Base-by-base conservation (phyloP, 495 filamentous ascomycete species). In the Penicillium nucicola region DNA sequence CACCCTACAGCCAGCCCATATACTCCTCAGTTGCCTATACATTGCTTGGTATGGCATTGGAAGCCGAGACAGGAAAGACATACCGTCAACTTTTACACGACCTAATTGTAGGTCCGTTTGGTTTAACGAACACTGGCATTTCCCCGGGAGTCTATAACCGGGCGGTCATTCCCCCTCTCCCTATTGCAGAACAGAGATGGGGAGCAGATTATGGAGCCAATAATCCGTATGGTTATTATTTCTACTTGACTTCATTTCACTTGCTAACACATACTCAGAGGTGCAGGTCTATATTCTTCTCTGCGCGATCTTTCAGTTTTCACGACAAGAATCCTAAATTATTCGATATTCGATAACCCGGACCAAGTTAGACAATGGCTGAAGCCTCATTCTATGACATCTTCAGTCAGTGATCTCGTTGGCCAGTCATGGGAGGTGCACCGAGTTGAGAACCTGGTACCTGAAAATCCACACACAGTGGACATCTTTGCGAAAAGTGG, bases 401-500 rank as follows among this genome's bases (percentile, higher is more conserved):
- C 46, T 40, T 50, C 48, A 37, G 31, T 39, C 5, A 52, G 20
- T 37, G 44, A 38, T 17, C 48, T 57, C 0, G 54, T 52, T 32
- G 54, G 54, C 17, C n/a, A 11, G 36, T 48, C 54, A 5, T 57
- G 48, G 54, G 54, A 57, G 20, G 52, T 52, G 18, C 48, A 47
- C 20, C 42, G 54, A 20, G 49, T 44, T 3, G 38, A 37, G 23
- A 36, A 57, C 22, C 48, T 57, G 32, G 28, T 41, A 14, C 54
- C 54, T 3, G 32, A 42, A 2, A 15, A 52, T 25, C 37, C 48
- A 6, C 54, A 57, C 34, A 52, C 44, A 28, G 41, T 57, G 7
- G 54, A 57, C 33, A 52, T 57, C 13, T 57, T 48, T 39, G 48
- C 23, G 28, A 57, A 57, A 48, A 48, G 48, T 8, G 54, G 54